Evolutionary conservation across 352 stramenopile species (phyloP).

Genomic region (Globisporangium paddicum): DNA sequence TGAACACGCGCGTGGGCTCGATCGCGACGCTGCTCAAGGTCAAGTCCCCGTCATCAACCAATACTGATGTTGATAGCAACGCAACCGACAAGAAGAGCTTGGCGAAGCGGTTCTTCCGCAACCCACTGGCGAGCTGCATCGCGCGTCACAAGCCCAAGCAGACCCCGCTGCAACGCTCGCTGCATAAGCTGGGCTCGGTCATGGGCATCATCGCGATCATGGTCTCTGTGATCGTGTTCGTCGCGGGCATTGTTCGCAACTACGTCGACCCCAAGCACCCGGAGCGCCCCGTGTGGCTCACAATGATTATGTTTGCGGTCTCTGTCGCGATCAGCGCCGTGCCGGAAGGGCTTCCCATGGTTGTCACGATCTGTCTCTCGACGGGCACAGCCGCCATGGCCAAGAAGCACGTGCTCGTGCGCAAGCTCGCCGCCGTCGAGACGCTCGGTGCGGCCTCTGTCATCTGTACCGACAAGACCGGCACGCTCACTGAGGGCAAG

Average conservation of each 20-base stretch:
- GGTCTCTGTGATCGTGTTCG: slow-evolving; percentile 84
- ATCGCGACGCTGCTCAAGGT: slow-evolving; percentile 60
- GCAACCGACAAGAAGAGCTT: slow-evolving; percentile 19
- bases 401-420: slow-evolving; percentile 74
- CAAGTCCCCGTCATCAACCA: slow-evolving; percentile 23
- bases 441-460: slow-evolving; percentile 90
- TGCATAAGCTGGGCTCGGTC: slow-evolving; percentile 94
- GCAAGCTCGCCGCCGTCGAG: slow-evolving; percentile 80
- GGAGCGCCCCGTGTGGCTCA: slow-evolving; percentile 82
- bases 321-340: slow-evolving; percentile 81
- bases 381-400: slow-evolving; percentile 71
- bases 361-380: slow-evolving; percentile 78
- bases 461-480: slow-evolving; percentile 94
- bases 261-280: slow-evolving; percentile 54
- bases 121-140: slow-evolving; percentile 48
- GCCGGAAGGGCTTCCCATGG: slow-evolving; percentile 73
- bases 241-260: slow-evolving; percentile 75
- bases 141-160: slow-evolving; percentile 63
- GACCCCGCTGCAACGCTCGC: slow-evolving; percentile 87
- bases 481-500: slow-evolving; percentile 89
- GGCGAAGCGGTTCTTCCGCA: slow-evolving; percentile 20
- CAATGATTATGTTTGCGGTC: slow-evolving; percentile 94
- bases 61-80: background rate
- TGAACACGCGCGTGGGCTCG: slow-evolving; percentile 65
- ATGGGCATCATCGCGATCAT: slow-evolving; percentile 86